Conservation (phyloP, 495 filamentous ascomycete genomes). For the Neurospora intermedia region DNA sequence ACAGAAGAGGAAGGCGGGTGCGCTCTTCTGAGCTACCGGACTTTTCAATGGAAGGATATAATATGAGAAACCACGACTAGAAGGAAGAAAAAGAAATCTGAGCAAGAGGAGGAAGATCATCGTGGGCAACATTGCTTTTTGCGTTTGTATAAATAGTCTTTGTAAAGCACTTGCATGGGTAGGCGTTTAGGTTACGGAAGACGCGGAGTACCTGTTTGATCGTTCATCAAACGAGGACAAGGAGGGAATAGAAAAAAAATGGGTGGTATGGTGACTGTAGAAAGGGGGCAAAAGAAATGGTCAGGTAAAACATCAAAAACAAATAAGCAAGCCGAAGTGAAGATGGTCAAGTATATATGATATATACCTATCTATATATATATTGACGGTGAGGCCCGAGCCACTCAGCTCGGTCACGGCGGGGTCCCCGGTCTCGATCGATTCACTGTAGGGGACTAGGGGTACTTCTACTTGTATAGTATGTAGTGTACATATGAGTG, state of each 20-base stretch:
- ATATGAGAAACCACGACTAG: too few species aligned
- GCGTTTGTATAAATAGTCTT: background rate
- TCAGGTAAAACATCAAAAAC: background rate
- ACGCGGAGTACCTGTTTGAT: background rate
- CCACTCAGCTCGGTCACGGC: background rate
- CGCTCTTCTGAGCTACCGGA: too few species aligned
- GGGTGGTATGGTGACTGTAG: background rate
- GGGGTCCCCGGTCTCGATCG: background rate
- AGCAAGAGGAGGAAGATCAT: background rate
- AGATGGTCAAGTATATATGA: background rate
- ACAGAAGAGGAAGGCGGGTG: conserved; percentile 25
- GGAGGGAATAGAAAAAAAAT: background rate
- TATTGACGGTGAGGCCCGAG: background rate
- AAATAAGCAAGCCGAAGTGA: background rate
- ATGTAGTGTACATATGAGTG: too few species aligned
- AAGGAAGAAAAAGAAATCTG: background rate
- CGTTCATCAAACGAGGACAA: background rate
- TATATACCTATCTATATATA: background rate
- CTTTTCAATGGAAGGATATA: too few species aligned
- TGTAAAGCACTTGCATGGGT: background rate
- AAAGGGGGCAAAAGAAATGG: background rate
- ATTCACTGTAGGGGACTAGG: too few species aligned
- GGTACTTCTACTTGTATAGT: too few species aligned
- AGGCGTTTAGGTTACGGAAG: background rate
- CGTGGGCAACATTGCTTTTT: background rate